A percentile compares a stretch with the other conserved stretches of the same genome.
These are phyloP conservation scores for Colletotrichum abscissum DNA, from an alignment of 2,329 filamentous ascomycete genomes.

Conservation along the genomic window DNA sequence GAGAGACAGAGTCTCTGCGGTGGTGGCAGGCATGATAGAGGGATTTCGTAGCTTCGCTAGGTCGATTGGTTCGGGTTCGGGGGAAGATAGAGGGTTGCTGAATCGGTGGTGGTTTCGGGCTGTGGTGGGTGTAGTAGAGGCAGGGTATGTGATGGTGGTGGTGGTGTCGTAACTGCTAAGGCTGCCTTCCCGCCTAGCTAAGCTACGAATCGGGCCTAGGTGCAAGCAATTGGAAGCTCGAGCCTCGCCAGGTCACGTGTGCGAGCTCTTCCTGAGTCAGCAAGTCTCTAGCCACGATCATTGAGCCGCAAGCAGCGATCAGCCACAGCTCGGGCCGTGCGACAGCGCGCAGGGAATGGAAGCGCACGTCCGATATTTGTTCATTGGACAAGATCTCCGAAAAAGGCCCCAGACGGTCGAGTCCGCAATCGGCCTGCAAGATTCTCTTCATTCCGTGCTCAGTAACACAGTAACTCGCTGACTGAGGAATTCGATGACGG, in stretches of 20 bases:
- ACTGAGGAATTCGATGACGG: slow-evolving; percentile 4
- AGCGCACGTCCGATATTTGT: background rate
- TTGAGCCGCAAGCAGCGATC: background rate
- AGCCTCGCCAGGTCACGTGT: slow-evolving; percentile 36
- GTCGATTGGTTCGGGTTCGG: slow-evolving; percentile 32
- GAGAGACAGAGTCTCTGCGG: slow-evolving; percentile 94
- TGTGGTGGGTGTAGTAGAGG: slow-evolving; percentile 14
- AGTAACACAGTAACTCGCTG: background rate
- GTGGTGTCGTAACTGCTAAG: slow-evolving; percentile 39
- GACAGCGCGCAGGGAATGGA: background rate
- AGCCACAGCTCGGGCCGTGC: background rate
- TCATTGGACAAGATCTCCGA: background rate
- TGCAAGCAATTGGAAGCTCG: slow-evolving; percentile 31
- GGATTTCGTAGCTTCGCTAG: slow-evolving; percentile 30
- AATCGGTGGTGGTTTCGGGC: slow-evolving; percentile 15
- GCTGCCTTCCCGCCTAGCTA: slow-evolving; percentile 41
- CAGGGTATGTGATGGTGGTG: slow-evolving; percentile 8
- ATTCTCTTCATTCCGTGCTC: background rate
- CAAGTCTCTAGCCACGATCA: background rate
- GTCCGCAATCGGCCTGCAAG: slow-evolving; percentile 26
- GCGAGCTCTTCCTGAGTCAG: background rate
- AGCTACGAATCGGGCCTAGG: slow-evolving; percentile 36
- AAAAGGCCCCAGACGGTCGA: background rate
- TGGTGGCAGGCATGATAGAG: slow-evolving; percentile 88
- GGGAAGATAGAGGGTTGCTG: slow-evolving; percentile 20